phyloP scores from a whole-genome alignment of 169 alveolate species.

The Cryptosporidium ubiquitum region DNA sequence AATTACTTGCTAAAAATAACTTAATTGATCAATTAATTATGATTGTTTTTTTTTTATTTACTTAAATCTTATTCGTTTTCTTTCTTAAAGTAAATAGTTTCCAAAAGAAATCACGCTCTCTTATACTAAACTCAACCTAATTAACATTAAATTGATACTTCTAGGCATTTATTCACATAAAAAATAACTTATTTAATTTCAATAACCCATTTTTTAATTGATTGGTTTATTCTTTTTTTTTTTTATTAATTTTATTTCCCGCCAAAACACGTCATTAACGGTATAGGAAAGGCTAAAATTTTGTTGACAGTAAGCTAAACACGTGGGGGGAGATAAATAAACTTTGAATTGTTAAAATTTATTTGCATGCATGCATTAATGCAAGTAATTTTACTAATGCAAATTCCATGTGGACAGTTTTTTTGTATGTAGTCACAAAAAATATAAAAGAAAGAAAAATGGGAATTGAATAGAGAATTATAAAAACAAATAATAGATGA shows the following conservation, averaged over 20 bases:
- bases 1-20: not conserved
- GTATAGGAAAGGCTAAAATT: not conserved
- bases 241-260: not conserved
- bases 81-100: no score
- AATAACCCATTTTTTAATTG: not conserved
- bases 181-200: not conserved
- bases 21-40: no score
- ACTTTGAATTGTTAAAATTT: not conserved
- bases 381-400: not conserved
- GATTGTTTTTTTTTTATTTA: no score
- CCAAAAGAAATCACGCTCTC: not conserved
- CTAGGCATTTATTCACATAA: no score
- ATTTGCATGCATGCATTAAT: not conserved
- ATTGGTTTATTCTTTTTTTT: not conserved
- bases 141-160: not conserved
- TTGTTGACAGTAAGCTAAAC: no score
- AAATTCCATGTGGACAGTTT: not conserved
- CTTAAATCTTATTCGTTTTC: no score
- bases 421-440: not conserved
- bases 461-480: not conserved
- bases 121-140: no score
- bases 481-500: not conserved
- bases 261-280: conserved; percentile 15
- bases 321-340: no score
- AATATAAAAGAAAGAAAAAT: not conserved